Percentiles rank a stretch among this genome's conserved stretches.
phyloP scores from a whole-genome alignment of 495 filamentous ascomycete genomes.

The Cetradonia linearis region DNA sequence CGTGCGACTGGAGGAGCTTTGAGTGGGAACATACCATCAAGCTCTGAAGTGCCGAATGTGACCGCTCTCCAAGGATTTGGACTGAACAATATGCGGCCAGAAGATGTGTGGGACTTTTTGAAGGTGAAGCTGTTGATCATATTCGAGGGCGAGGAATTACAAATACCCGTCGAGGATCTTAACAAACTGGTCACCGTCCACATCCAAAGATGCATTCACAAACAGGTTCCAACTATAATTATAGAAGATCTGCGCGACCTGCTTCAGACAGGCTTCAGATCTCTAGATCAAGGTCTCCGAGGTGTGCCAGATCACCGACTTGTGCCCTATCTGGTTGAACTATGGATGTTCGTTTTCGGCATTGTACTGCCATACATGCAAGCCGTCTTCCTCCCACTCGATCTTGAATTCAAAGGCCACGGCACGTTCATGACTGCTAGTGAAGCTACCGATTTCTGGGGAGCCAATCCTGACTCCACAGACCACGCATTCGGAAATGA shows the following conservation, averaged over 20 bases:
- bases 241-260: constrained; percentile 74
- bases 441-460: constrained; percentile 85
- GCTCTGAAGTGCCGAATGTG: constrained; percentile 25
- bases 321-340: constrained; percentile 76
- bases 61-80: constrained; percentile 50
- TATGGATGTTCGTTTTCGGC: constrained; percentile 88
- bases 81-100: constrained; percentile 68
- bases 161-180: constrained; percentile 85
- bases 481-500: constrained; percentile 39
- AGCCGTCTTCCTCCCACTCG: constrained; percentile 87
- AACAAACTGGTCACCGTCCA: constrained; percentile 79
- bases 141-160: constrained; percentile 86
- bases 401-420: constrained; percentile 82
- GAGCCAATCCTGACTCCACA: constrained; percentile 36
- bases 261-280: constrained; percentile 69
- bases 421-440: constrained; percentile 64
- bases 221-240: constrained; percentile 53
- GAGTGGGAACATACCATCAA: constrained; percentile 14
- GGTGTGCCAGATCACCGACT: constrained; percentile 71
- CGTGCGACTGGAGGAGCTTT: constrained; percentile 26
- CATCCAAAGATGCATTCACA: constrained; percentile 66
- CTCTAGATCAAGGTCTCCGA: constrained; percentile 70
- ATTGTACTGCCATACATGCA: constrained; percentile 89
- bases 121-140: constrained; percentile 80
- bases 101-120: constrained; percentile 94